phyloP scores from a whole-genome alignment of 768 basidiomycete genomes.

The Leccinum boreale region DNA sequence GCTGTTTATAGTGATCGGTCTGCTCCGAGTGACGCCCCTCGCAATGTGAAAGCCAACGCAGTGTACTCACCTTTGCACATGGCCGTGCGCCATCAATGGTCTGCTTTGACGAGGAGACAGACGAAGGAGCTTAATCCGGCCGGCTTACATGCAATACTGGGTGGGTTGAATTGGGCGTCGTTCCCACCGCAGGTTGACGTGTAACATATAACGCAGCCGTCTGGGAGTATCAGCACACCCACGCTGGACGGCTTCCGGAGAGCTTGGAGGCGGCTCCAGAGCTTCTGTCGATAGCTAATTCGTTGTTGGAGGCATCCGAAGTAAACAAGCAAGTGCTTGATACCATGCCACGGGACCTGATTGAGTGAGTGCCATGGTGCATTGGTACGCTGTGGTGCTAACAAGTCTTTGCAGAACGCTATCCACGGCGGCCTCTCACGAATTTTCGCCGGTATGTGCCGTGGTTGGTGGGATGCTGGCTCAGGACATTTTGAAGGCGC shows the following conservation, averaged over 20 bases:
- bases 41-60: conserved; percentile 56
- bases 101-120: conserved; percentile 63
- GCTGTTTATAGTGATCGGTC: conserved; percentile 54
- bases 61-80: conserved; percentile 60
- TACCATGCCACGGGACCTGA: conserved; percentile 52
- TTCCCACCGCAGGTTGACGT: conserved; percentile 12
- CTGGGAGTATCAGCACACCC: conserved; percentile 75
- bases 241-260: conserved; percentile 56
- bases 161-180: conserved; percentile 37
- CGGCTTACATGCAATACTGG: conserved; percentile 66
- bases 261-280: conserved; percentile 46
- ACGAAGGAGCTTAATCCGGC: conserved; percentile 84
- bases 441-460: conserved; percentile 92
- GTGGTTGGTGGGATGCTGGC: conserved; percentile 93
- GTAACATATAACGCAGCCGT: conserved; percentile 47
- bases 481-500: conserved; percentile 90
- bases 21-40: conserved; percentile 53
- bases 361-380: conserved; percentile 46
- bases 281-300: conserved; percentile 62
- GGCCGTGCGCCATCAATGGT: conserved; percentile 70
- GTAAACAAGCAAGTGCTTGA: conserved; percentile 68
- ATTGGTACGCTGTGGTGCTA: background rate
- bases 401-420: conserved; percentile 51
- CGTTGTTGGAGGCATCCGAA: conserved; percentile 55
- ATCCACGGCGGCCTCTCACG: conserved; percentile 66